Conservation (phyloP, 1,139 yeast genomes). For the Candida glucosophila region DNA sequence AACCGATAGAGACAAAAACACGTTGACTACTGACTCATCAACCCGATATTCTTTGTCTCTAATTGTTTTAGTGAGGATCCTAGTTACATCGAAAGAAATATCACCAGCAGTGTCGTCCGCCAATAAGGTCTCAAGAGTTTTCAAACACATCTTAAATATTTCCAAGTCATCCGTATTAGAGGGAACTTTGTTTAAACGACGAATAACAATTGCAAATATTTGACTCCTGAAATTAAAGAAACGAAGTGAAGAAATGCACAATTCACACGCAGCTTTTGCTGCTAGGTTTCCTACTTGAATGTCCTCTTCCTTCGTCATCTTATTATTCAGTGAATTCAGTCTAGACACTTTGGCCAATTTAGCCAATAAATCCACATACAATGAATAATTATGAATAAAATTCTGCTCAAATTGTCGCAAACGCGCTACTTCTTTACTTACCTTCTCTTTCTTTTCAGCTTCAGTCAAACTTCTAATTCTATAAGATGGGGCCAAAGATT, state of each 20-base stretch:
- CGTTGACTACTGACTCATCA: constrained; percentile 73
- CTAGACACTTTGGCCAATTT: constrained; percentile 30
- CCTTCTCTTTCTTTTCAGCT: constrained; percentile 71
- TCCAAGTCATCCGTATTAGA: constrained; percentile 35
- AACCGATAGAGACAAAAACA: constrained; percentile 64
- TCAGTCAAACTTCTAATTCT: constrained; percentile 78
- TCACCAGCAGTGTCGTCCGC: constrained; percentile 77
- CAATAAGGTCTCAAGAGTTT: constrained; percentile 57
- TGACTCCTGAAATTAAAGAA: constrained; percentile 78
- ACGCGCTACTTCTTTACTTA: constrained; percentile 70
- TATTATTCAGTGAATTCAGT: constrained; percentile 32
- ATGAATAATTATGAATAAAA: constrained; percentile 59
- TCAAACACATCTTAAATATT: constrained; percentile 51
- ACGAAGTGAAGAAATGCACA: constrained; percentile 53
- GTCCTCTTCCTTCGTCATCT: constrained; percentile 26
- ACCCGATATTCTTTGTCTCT: constrained; percentile 71
- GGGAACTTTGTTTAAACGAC: constrained; percentile 54
- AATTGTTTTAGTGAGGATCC: constrained; percentile 59
- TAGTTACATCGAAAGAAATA: constrained; percentile 64
- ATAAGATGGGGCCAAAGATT: constrained; percentile 81
- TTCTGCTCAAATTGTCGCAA: constrained; percentile 75
- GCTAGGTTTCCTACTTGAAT: constrained; percentile 50
- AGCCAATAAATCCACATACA: constrained; percentile 53
- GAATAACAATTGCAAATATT: constrained; percentile 55
- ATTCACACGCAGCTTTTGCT: constrained; percentile 71